These are phyloP conservation scores for Microcyclosporella mali DNA, from an alignment of 2,329 filamentous ascomycete species.

Conservation along the genomic window DNA sequence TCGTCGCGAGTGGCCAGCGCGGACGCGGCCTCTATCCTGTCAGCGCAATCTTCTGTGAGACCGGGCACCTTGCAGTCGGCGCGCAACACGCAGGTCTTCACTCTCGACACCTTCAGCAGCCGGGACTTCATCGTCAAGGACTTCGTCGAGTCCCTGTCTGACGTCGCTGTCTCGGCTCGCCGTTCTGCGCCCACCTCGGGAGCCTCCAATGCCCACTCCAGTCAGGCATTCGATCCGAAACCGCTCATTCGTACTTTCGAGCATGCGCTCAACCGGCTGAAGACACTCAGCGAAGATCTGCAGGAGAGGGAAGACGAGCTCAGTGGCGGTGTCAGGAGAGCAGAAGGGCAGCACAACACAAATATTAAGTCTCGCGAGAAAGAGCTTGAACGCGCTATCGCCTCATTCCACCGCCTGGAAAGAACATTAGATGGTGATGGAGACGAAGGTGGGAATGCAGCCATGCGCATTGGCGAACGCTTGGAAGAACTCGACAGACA, in stretches of 20 bases:
- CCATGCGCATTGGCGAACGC: conserved; percentile 88
- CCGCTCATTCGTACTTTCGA: conserved; percentile 95
- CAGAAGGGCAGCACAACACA: conserved; percentile 85
- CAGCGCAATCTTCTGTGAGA: conserved; percentile 26
- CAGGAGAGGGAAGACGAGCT: conserved; percentile 88
- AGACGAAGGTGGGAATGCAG: conserved; percentile 70
- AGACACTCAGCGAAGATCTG: conserved; percentile 70
- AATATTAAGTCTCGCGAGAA: conserved; percentile 80
- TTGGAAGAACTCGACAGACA: conserved; percentile 93
- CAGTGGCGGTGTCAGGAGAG: conserved; percentile 79
- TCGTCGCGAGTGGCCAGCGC: conserved; percentile 20
- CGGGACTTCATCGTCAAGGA: conserved; percentile 94
- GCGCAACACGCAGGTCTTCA: conserved; percentile 53
- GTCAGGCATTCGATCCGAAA: conserved; percentile 75
- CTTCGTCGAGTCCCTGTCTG: conserved; percentile 89
- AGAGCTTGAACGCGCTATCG: conserved; percentile 87
- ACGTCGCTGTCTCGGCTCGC: conserved; percentile 72
- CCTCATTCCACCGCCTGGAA: conserved; percentile 85
- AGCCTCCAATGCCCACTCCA: conserved; percentile 27
- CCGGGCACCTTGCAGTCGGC: conserved; percentile 23
- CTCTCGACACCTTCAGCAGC: conserved; percentile 64
- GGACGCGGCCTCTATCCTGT: conserved; percentile 40
- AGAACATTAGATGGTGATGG: conserved; percentile 59
- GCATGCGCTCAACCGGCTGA: conserved; percentile 62
- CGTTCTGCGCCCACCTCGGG: conserved; percentile 56